Conservation (phyloP, 148 eudicot species). For the Silene uniflora region DNA sequence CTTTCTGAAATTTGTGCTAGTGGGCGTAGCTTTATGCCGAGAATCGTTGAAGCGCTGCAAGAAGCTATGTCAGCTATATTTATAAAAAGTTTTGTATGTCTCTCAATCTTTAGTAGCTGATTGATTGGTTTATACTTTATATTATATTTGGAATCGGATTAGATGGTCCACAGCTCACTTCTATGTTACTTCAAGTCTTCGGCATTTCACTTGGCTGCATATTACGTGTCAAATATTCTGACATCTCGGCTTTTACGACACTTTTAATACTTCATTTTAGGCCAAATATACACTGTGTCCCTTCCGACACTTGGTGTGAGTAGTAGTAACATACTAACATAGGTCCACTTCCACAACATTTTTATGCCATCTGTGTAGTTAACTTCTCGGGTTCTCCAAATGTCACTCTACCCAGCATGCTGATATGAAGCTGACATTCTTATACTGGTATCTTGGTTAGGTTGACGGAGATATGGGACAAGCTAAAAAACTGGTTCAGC, state of each 20-base stretch:
- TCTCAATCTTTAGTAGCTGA: slow-evolving; percentile 3
- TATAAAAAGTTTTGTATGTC: slow-evolving; percentile 52
- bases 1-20: slow-evolving; percentile 54
- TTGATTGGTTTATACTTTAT: background rate
- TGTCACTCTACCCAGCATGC: background rate
- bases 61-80: slow-evolving; percentile 43
- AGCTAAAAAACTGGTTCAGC: slow-evolving; percentile 37
- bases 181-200: background rate
- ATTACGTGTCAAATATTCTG: background rate
- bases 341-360: background rate
- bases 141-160: background rate
- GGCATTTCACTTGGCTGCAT: background rate
- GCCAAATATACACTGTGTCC: background rate
- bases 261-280: background rate
- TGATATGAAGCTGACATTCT: background rate
- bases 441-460: slow-evolving; percentile 31
- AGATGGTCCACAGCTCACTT: background rate
- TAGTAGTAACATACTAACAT: background rate
- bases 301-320: background rate
- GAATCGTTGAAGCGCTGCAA: slow-evolving; percentile 47
- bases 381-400: background rate
- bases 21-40: slow-evolving; percentile 43
- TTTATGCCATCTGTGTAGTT: background rate
- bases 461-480: slow-evolving; percentile 39
- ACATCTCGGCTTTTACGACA: background rate